Evolutionary conservation across 139 green algal species (phyloP), one percentile per base, ranked within the genome.

Genomic region (Chlorella sp.): DNA sequence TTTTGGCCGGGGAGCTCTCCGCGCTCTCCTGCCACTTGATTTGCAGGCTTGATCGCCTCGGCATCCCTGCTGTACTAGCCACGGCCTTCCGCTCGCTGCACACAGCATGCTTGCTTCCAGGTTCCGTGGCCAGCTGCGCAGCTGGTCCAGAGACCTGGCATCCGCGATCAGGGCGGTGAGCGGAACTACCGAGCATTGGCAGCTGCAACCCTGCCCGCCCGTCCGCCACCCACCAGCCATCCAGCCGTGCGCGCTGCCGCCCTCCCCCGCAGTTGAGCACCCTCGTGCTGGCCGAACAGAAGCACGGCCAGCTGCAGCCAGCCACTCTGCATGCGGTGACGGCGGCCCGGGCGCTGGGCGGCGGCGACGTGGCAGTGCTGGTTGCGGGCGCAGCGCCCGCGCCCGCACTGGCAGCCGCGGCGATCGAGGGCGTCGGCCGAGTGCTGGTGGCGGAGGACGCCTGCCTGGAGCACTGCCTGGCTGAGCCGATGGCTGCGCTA

Each of bases 401-500:
- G 8, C 23, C 42, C 2, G 23, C 56, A 5, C 51, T 27, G 3
- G 81, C 76, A 6, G 43, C 33, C 27, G 71, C 76, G 15, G 51
- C 50, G 8, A 41, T 71, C 9, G 70, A 74, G 17, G 81, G 81
- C 12, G 76, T 82, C 40, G 8, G 29, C 11, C 25, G 35, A 72
- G 91, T 96, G 17, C 78, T 93, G 40, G 35, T 86, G 0, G 91
- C 91, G 1, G 76, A 93, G 8, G 78, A 91, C 51, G 25, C 74
- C 7, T 31, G 42, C 31, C 77, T 96, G 11, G n/a, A 84, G 21
- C 82, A 90, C 61, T 74, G 86, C 17, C 77, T 95, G 31, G 84
- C 92, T 7, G 93, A 97, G 74, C 84, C 82, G 4, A 46, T 77
- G 7, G 58, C 86, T 9, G 77, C 70, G 2, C 60, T 91, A 27